These are phyloP conservation scores for Lactifluus volemus DNA, from an alignment of 768 basidiomycete genomes.

Conservation along the genomic window DNA sequence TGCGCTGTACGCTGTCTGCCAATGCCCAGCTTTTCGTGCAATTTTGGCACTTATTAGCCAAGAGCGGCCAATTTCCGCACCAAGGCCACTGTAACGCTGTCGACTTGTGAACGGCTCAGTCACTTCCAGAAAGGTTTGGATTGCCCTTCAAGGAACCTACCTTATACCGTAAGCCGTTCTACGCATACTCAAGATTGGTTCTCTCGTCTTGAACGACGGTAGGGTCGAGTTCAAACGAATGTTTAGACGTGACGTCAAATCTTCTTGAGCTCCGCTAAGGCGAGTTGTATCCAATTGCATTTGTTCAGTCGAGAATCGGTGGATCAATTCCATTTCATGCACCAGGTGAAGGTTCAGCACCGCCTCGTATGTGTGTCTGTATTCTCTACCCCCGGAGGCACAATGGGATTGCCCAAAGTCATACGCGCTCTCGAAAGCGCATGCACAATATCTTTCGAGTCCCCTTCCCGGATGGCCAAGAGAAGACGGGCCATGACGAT, in stretches of 20 bases:
- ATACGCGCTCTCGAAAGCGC: slow-evolving; percentile 58
- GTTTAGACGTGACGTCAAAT: slow-evolving; percentile 43
- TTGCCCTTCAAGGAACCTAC: slow-evolving; percentile 33
- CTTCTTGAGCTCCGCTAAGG: slow-evolving; percentile 32
- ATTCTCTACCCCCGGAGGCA: slow-evolving; percentile 71
- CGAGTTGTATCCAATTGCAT: slow-evolving; percentile 23
- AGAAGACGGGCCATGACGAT: slow-evolving; percentile 73
- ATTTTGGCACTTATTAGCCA: slow-evolving; percentile 96
- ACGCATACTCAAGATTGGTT: slow-evolving; percentile 84
- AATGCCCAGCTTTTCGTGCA: slow-evolving; percentile 90
- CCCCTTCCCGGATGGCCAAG: slow-evolving; percentile 60
- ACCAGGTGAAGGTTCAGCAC: slow-evolving; percentile 77
- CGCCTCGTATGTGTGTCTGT: slow-evolving; percentile 82
- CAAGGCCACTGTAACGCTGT: slow-evolving; percentile 4
- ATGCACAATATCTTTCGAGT: slow-evolving; percentile 36
- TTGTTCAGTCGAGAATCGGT: slow-evolving; percentile 37
- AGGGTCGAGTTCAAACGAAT: slow-evolving; percentile 67
- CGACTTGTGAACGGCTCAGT: neutral
- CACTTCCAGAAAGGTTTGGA: neutral
- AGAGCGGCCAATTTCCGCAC: slow-evolving; percentile 51
- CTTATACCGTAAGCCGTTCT: slow-evolving; percentile 62
- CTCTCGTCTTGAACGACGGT: slow-evolving; percentile 82
- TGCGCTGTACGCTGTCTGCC: slow-evolving; percentile 95
- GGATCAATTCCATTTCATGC: slow-evolving; percentile 74
- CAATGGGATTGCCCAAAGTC: slow-evolving; percentile 70